Evolutionary conservation across 305 asterid genomes (phyloP).

Genomic region (Plantago coronopus): DNA sequence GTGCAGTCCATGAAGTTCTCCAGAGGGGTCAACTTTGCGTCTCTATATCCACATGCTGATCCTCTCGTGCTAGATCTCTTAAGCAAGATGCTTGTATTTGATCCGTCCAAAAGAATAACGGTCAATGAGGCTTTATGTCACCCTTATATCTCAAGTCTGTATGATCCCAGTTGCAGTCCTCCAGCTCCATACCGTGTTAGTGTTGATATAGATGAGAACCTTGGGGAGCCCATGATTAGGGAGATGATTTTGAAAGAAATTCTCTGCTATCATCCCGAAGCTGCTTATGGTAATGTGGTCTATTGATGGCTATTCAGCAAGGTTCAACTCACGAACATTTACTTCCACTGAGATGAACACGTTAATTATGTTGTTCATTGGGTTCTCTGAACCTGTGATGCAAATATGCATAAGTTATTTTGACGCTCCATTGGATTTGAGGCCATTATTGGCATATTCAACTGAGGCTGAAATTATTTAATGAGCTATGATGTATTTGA

Average conservation of each 20-base stretch:
- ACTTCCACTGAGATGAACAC: background rate
- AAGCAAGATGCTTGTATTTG: conserved; percentile 43
- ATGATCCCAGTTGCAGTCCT: conserved; percentile 38
- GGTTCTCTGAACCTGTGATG: conserved; percentile 2
- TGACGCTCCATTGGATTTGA: conserved; percentile 13
- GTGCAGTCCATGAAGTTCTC: conserved; percentile 26
- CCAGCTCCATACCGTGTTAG: conserved; percentile 34
- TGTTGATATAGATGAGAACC: conserved; percentile 41
- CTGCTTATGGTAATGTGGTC: conserved; percentile 26
- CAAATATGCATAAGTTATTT: conserved; percentile 10
- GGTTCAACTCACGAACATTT: background rate
- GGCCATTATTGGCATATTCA: conserved; percentile 4
- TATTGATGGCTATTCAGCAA: conserved; percentile 1
- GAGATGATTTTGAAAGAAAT: conserved; percentile 56
- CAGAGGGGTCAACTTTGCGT: conserved; percentile 27
- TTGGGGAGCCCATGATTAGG: conserved; percentile 37
- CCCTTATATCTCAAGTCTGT: conserved; percentile 41
- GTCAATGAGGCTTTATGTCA: conserved; percentile 44
- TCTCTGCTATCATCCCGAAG: conserved; percentile 42
- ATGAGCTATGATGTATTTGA: background rate
- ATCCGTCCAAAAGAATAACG: conserved; percentile 45
- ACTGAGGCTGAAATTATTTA: background rate
- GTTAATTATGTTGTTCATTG: background rate
- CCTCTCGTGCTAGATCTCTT: conserved; percentile 44
- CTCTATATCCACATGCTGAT: conserved; percentile 37